A percentile compares a stretch with the other conserved stretches of the same genome.
phyloP scores from a whole-genome alignment of 2,329 filamentous ascomycete species.

The Colletotrichum lentis region DNA sequence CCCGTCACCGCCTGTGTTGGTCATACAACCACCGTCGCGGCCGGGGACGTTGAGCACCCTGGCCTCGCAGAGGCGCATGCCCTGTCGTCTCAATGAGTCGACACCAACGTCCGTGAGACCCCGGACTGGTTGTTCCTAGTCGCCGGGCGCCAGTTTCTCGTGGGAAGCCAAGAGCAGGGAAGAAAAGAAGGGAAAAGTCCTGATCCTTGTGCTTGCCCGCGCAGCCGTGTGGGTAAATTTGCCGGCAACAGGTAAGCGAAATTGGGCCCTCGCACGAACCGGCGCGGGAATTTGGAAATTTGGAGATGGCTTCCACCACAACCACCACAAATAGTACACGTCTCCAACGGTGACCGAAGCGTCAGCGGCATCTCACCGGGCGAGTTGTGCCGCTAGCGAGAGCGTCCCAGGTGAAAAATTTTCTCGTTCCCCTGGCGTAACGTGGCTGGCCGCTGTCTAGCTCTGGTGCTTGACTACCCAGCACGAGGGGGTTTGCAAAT shows the following conservation, averaged over 20 bases:
- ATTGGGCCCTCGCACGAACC: constrained; percentile 33
- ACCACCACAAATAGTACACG: constrained; percentile 4
- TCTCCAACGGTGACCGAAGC: constrained; percentile 22
- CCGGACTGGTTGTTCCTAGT: constrained; percentile 31
- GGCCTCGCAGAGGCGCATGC: constrained; percentile 19
- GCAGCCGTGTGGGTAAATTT: constrained; percentile 34
- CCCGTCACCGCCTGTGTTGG: constrained; percentile 17
- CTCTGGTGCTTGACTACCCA: constrained; percentile 24
- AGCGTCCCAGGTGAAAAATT: constrained; percentile 32
- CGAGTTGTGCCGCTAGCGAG: constrained; percentile 30
- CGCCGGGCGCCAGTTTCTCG: constrained; percentile 21
- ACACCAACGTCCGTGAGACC: constrained; percentile 32
- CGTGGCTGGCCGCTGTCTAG: constrained; percentile 31
- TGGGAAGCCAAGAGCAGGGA: constrained; percentile 10
- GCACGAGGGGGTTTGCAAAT: constrained; percentile 24
- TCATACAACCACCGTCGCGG: not conserved
- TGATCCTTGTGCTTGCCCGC: constrained; percentile 18
- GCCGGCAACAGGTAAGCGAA: constrained; percentile 33
- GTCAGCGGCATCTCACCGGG: constrained; percentile 23
- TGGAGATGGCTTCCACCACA: constrained; percentile 26
- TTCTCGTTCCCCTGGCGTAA: constrained; percentile 32
- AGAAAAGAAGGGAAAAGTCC: constrained; percentile 16
- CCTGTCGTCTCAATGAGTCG: constrained; percentile 35
- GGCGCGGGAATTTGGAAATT: constrained; percentile 24
- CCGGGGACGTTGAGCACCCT: not conserved